Conservation (phyloP, 2,329 filamentous ascomycete genomes). For the Apiospora marii region DNA sequence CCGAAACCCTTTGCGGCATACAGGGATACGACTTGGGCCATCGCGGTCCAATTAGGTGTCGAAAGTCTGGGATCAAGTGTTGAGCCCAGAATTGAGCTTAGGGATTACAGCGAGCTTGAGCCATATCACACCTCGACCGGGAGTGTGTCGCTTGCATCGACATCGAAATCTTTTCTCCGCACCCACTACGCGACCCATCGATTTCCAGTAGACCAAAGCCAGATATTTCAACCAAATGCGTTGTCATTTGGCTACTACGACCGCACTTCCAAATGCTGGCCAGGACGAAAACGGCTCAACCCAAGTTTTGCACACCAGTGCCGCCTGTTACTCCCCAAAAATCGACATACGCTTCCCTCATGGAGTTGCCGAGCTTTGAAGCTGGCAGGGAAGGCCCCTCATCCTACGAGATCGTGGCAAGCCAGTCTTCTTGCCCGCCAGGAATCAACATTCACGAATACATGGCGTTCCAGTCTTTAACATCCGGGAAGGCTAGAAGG, state of each 20-base stretch:
- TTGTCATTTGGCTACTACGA: constrained; percentile 59
- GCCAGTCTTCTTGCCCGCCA: constrained; percentile 53
- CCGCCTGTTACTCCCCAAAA: constrained; percentile 44
- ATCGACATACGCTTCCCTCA: constrained; percentile 46
- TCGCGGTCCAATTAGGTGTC: constrained; percentile 43
- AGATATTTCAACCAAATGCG: constrained; percentile 55
- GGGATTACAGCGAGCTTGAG: constrained; percentile 33
- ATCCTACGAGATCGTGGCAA: constrained; percentile 24
- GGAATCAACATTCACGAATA: constrained; percentile 60
- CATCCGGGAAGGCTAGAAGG: constrained; percentile 54
- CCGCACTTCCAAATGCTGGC: constrained; percentile 46
- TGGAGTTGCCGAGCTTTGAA: constrained; percentile 38
- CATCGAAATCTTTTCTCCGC: constrained; percentile 36
- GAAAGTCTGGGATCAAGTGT: constrained; percentile 28
- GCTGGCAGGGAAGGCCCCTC: constrained; percentile 48
- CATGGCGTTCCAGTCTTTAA: constrained; percentile 56
- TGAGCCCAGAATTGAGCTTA: constrained; percentile 30
- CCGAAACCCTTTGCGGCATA: constrained; percentile 47
- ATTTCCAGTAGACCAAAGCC: constrained; percentile 49
- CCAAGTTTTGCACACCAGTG: constrained; percentile 57
- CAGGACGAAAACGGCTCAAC: constrained; percentile 35
- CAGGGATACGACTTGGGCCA: constrained; percentile 50
- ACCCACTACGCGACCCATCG: constrained; percentile 55
- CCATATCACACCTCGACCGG: constrained; percentile 21
- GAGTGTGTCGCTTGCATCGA: constrained; percentile 31